Conservation (phyloP, 768 basidiomycete species). For the Filobasidium floriforme region DNA sequence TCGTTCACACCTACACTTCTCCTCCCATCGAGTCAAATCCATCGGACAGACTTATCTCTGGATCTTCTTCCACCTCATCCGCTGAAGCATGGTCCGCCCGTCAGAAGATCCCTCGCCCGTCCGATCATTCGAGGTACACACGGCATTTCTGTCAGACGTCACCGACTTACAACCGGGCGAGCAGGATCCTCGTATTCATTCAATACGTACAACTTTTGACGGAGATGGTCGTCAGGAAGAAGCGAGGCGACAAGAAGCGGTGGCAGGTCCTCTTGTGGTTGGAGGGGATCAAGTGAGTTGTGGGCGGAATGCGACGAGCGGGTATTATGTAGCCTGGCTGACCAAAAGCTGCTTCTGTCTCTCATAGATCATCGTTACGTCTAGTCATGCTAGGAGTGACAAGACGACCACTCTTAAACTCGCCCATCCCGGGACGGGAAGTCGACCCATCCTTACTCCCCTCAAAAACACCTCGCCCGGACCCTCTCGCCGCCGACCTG, state of each 20-base stretch:
- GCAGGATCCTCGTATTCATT: conserved; percentile 65
- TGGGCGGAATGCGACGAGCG: too few species aligned
- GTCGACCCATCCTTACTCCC: conserved; percentile 67
- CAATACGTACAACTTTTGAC: conserved; percentile 74
- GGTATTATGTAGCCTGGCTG: too few species aligned
- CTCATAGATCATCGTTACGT: too few species aligned
- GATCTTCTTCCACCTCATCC: neutral
- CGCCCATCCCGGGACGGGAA: conserved; percentile 79
- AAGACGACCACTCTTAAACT: conserved; percentile 63
- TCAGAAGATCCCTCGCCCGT: conserved; percentile 22
- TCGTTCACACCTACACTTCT: neutral
- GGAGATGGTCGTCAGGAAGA: conserved; percentile 79
- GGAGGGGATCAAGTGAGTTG: conserved; percentile 72
- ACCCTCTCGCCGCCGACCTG: conserved; percentile 12
- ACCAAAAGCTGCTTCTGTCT: too few species aligned
- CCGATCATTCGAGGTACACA: conserved; percentile 78
- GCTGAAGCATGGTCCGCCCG: neutral
- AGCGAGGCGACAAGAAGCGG: conserved; percentile 56
- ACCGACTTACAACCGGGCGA: conserved; percentile 66
- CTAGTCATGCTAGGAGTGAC: conserved; percentile 37
- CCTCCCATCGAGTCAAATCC: neutral
- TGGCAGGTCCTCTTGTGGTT: conserved; percentile 72
- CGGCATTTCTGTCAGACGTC: conserved; percentile 72
- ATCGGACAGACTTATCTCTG: neutral
- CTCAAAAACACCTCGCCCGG: conserved; percentile 26